Conservation (phyloP, 306 rosid genomes). For the Boehmeria nivea region DNA sequence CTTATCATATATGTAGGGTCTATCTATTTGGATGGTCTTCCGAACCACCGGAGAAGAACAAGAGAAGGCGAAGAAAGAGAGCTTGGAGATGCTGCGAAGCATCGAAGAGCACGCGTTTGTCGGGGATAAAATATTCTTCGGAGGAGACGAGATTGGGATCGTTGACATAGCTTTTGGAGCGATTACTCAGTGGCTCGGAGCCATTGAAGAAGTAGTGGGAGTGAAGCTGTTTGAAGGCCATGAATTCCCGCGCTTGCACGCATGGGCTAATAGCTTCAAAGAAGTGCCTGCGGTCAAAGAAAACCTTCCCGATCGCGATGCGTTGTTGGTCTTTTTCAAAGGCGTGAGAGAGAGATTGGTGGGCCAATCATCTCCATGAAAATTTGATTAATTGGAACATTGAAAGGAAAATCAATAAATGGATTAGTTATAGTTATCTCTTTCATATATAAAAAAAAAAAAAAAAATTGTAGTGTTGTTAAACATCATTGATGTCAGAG, state of each 20-base stretch:
- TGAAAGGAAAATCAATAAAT: too few relatives aligned
- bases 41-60: conserved; percentile 7
- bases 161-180: conserved; percentile 24
- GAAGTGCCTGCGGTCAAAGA: conserved; percentile 23
- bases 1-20: neutral
- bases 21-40: neutral
- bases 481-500: too few relatives aligned
- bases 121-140: conserved; percentile 31
- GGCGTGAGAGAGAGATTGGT: neutral
- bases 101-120: conserved; percentile 21
- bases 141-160: conserved; percentile 24
- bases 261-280: conserved; percentile 32
- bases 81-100: conserved; percentile 11
- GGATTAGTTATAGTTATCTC: too few relatives aligned
- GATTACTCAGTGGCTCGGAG: conserved; percentile 16
- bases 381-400: too few relatives aligned
- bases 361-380: too few relatives aligned
- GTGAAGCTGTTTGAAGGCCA: conserved; percentile 13
- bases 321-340: neutral
- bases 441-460: too few relatives aligned
- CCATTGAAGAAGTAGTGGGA: conserved; percentile 24
- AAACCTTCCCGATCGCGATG: conserved; percentile 20
- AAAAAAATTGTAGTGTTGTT: too few relatives aligned
- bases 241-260: conserved; percentile 24
- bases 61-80: conserved; percentile 21